Base-by-base conservation (phyloP, 2,329 filamentous ascomycete genomes). In the Microdochium bolleyi region DNA sequence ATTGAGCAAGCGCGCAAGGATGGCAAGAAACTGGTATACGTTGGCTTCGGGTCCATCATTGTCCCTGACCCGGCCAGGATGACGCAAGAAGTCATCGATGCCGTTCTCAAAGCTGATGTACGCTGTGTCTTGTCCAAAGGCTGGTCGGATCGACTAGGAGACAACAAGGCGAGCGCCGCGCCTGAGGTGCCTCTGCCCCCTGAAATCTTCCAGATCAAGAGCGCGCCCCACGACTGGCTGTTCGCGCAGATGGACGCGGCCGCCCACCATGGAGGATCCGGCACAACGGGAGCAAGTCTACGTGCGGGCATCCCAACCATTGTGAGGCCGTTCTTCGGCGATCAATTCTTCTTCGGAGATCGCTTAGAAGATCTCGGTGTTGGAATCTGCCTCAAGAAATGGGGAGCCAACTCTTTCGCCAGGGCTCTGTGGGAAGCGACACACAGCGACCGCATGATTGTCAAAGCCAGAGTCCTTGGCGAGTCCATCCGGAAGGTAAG, bases 11-110 rank as follows among this genome's bases (percentile, higher is more conserved):
- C 94, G 3, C 82, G 89, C 2, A 74, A 73, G 4, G 92, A 99
- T 62, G 77, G 78, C 16, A 96, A 96, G 74, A 96, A 94, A 74
- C 73, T 99, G 13, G 92, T 97, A 0, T 99, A 99, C 58, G 91
- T 99, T 49, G 94, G 94, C 0, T 99, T 99, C 63, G 94, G 94
- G 2, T 96, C 91, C 3, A 96, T 99, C 58, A 90, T 96, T 21
- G 92, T 99, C 27, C 85, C 88, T 2, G 90, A 99, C 64, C 90
- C 92, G 2, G 84, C 82, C 53, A 89, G 89, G 58, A 82, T 99
- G 73, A 97, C 92, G 7, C 84, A 88, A 61, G 92, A 92, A n/a
- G 89, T 99, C 5, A 86, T 97, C 38, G 89, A 96, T 56, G 92
- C 91, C 0, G 92, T 99, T 0, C 71, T 85, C 49, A 95, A 92